phyloP scores from a whole-genome alignment of 768 basidiomycete genomes.

The Pulveroboletus frians region DNA sequence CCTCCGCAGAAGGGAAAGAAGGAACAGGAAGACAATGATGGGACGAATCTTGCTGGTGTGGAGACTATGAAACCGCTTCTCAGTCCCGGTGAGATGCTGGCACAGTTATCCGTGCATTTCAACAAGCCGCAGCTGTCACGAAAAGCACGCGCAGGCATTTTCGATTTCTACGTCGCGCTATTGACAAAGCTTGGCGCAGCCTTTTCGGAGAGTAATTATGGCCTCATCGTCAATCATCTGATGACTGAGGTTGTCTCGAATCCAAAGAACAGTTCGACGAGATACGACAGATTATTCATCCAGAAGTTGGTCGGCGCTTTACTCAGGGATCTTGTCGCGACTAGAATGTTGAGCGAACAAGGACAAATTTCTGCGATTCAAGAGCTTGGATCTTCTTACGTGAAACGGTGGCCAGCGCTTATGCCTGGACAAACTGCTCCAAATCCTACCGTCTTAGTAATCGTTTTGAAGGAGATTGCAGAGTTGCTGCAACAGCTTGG shows the following conservation, averaged over 20 bases:
- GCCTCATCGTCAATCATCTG: conserved; percentile 71
- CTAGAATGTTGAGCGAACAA: conserved; percentile 86
- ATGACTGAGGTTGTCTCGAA: conserved; percentile 70
- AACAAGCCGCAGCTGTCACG: conserved; percentile 68
- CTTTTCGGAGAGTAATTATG: conserved; percentile 82
- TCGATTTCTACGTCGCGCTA: conserved; percentile 82
- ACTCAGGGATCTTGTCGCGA: conserved; percentile 80
- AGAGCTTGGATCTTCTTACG: conserved; percentile 73
- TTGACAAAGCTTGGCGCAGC: conserved; percentile 66
- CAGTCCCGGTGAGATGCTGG: conserved; percentile 73
- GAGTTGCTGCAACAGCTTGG: conserved; percentile 85
- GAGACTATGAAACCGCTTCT: conserved; percentile 67
- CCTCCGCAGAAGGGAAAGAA: conserved; percentile 58
- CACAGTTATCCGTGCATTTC: conserved; percentile 72
- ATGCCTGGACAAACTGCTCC: conserved; percentile 82
- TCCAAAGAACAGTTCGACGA: conserved; percentile 46
- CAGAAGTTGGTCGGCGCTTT: conserved; percentile 72
- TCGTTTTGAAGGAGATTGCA: conserved; percentile 79
- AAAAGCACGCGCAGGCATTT: conserved; percentile 75
- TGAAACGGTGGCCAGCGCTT: conserved; percentile 90
- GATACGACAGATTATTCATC: conserved; percentile 71
- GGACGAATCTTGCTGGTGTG: conserved; percentile 38
- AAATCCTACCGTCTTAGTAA: conserved; percentile 56
- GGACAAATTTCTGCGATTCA: conserved; percentile 90
- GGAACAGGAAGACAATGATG: conserved; percentile 56